A percentile compares a stretch with the other conserved stretches of the same genome.
Evolutionary conservation across 805 yeast genomes (phyloP).

Genomic region (Sugiyamaella boreocaroliniensis): DNA sequence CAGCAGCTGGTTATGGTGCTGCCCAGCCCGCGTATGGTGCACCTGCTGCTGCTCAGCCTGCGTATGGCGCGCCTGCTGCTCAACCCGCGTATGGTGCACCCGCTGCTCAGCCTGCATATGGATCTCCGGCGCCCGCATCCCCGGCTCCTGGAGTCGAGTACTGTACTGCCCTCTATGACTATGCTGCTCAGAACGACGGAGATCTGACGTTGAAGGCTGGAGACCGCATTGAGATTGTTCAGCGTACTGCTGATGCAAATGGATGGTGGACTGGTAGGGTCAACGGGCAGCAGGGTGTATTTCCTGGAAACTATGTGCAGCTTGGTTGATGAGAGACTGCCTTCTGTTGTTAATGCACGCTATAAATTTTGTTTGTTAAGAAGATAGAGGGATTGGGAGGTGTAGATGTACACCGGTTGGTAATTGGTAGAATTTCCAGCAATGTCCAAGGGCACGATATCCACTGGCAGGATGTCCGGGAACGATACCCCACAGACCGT

Average conservation of each 20-base stretch:
- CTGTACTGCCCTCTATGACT: conserved; percentile 88
- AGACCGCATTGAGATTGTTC: conserved; percentile 71
- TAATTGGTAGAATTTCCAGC: too few species aligned
- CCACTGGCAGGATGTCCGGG: too few species aligned
- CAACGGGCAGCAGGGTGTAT: conserved; percentile 82
- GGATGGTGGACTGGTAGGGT: conserved; percentile 98
- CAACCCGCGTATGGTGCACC: conserved; percentile 23
- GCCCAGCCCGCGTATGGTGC: conserved; percentile 4
- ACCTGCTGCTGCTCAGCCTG: conserved; percentile 19
- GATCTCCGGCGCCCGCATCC: conserved; percentile 28
- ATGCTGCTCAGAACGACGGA: conserved; percentile 87
- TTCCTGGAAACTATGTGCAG: conserved; percentile 96
- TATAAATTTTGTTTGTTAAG: too few species aligned
- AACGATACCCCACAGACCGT: too few species aligned
- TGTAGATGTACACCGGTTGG: too few species aligned
- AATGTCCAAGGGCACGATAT: too few species aligned
- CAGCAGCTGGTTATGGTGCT: conserved; percentile 1
- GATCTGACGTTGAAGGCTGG: conserved; percentile 87
- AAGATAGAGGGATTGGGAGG: too few species aligned
- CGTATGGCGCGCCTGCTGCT: conserved; percentile 26
- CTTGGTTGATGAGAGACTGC: conserved; percentile 26
- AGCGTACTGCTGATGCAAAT: conserved; percentile 73
- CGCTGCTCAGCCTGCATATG: conserved; percentile 18
- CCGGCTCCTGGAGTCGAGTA: conserved; percentile 34
- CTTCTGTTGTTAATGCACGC: too few species aligned